Evolutionary conservation across 2,329 filamentous ascomycete genomes (phyloP).

Genomic region (Aspergillus proliferans): DNA sequence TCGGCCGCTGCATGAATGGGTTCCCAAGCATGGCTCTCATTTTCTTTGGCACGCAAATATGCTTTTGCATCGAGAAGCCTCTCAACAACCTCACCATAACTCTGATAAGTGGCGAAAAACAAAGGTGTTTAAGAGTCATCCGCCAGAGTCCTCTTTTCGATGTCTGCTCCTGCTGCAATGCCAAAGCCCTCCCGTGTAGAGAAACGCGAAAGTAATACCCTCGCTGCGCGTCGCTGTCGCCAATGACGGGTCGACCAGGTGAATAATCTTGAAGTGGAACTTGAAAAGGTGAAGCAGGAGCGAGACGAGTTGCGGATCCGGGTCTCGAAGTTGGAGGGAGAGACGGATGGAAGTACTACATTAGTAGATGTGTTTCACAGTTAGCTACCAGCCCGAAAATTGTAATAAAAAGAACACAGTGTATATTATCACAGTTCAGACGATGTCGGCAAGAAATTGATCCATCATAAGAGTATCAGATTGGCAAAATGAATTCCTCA

Average conservation of each 20-base stretch:
- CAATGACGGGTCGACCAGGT: conserved; percentile 30
- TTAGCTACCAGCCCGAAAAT: not conserved
- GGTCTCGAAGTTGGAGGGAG: conserved; percentile 31
- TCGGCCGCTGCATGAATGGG: too few species aligned
- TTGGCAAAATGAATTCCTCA: not conserved
- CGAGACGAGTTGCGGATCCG: conserved; percentile 30
- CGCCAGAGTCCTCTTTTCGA: too few species aligned
- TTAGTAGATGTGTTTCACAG: not conserved
- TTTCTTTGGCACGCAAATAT: too few species aligned
- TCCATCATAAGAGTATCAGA: not conserved
- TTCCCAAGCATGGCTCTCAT: too few species aligned
- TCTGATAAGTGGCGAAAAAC: too few species aligned
- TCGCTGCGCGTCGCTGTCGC: conserved; percentile 31
- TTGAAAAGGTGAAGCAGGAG: conserved; percentile 25
- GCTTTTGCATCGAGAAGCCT: too few species aligned
- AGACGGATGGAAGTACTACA: conserved; percentile 15
- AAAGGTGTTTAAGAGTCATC: too few species aligned
- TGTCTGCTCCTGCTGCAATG: too few species aligned
- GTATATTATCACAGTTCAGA: not conserved
- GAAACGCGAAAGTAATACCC: conserved; percentile 31
- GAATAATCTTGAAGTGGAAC: conserved; percentile 27
- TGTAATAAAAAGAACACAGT: not conserved
- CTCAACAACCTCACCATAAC: too few species aligned
- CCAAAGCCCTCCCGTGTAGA: conserved; percentile 16
- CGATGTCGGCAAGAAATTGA: not conserved